Conservation (phyloP, 140 eudicot species). For the Cichorium intybus region DNA sequence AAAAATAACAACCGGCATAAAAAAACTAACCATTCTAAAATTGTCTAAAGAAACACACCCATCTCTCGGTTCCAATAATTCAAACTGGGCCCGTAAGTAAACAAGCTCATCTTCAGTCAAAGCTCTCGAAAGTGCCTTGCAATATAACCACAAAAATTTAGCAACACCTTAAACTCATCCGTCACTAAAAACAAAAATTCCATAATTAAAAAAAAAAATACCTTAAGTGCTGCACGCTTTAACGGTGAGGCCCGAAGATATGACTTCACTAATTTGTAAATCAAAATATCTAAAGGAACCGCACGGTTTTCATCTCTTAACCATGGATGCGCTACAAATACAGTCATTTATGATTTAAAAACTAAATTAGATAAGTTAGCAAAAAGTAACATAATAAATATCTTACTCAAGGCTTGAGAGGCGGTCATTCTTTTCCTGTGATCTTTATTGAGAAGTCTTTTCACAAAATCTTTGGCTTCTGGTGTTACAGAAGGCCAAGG, state of each 20-base stretch:
- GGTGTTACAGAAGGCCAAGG: constrained; percentile 84
- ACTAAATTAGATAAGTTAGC: too few relatives aligned
- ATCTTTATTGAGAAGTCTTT: constrained; percentile 73
- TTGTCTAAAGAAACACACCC: constrained; percentile 70
- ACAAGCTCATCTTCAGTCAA: constrained; percentile 74
- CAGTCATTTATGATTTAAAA: background rate
- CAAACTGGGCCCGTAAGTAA: constrained; percentile 79
- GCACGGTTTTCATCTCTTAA: constrained; percentile 55
- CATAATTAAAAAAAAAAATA: constrained; percentile 16
- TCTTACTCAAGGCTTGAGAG: constrained; percentile 78
- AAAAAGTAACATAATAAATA: background rate
- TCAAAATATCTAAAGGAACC: constrained; percentile 70
- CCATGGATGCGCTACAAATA: constrained; percentile 94
- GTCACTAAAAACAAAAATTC: background rate
- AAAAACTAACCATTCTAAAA: constrained; percentile 66
- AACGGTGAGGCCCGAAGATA: constrained; percentile 76
- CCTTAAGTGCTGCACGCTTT: constrained; percentile 86
- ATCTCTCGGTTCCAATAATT: constrained; percentile 78
- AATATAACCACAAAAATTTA: background rate
- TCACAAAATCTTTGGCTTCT: constrained; percentile 81
- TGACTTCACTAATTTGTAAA: constrained; percentile 72
- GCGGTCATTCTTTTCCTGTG: constrained; percentile 92
- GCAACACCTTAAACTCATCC: background rate
- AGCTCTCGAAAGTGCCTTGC: constrained; percentile 93
- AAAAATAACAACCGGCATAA: background rate